Evolutionary conservation across 768 basidiomycete species (phyloP).

Genomic region (Lactarius tabidus): DNA sequence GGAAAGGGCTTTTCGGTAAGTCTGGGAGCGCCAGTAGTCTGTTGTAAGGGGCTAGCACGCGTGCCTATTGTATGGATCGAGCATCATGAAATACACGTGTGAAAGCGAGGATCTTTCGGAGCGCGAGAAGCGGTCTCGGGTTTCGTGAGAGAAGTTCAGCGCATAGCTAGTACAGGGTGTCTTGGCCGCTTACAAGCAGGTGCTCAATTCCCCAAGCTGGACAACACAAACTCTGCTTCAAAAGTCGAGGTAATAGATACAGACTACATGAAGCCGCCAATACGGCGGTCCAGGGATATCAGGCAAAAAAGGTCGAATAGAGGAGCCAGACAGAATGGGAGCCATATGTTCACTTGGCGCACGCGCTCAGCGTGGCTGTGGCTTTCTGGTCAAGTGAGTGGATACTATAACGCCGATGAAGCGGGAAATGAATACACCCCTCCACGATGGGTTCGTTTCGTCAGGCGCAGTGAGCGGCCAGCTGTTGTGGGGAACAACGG

Average conservation of each 20-base stretch:
- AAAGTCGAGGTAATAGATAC: not conserved
- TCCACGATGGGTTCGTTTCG: not conserved
- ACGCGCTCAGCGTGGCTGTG: not conserved
- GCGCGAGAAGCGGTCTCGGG: not conserved
- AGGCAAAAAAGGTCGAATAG: not conserved
- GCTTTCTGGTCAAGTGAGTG: not conserved
- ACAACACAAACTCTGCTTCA: constrained; percentile 1
- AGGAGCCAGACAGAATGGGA: not conserved
- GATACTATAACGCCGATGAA: not conserved
- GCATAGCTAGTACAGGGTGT: not conserved
- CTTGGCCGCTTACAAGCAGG: not conserved
- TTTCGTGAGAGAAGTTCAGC: not conserved
- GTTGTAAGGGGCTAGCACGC: not conserved
- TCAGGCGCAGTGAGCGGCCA: not conserved
- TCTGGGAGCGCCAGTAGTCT: not conserved
- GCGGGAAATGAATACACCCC: not conserved
- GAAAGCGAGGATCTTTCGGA: not conserved
- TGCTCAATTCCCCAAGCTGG: not conserved
- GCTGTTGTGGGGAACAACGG: not conserved
- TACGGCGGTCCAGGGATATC: not conserved
- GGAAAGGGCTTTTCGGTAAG: not conserved
- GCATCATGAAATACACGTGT: constrained; percentile 16
- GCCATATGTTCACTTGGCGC: too few species aligned
- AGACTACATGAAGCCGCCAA: not conserved
- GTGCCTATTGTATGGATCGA: not conserved